Evolutionary conservation across 2,329 filamentous ascomycete species (phyloP).

Genomic region (Seiridium unicorne): DNA sequence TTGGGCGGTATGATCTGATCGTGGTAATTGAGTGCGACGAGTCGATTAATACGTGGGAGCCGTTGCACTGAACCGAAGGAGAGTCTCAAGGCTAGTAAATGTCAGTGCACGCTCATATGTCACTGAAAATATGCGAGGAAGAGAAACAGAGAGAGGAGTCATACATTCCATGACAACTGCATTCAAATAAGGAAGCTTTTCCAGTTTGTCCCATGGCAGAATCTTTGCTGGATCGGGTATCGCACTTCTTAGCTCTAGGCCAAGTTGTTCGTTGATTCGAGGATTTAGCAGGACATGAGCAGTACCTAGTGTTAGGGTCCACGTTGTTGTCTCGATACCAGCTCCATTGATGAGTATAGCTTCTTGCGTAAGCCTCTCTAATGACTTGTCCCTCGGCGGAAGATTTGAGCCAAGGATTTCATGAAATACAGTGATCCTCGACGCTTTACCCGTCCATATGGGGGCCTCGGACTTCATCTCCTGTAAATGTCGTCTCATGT

Average conservation of each 20-base stretch:
- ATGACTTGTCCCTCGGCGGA: not conserved
- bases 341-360: not conserved
- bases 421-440: not conserved
- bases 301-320: not conserved
- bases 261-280: not conserved
- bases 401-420: not conserved
- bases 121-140: slow-evolving; percentile 28
- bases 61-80: slow-evolving; percentile 11
- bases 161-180: slow-evolving; percentile 42
- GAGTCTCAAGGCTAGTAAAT: slow-evolving; percentile 11
- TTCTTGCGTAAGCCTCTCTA: not conserved
- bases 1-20: slow-evolving; percentile 14
- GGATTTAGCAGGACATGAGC: not conserved
- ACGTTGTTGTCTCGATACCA: not conserved
- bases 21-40: slow-evolving; percentile 9
- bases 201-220: slow-evolving; percentile 16
- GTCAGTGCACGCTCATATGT: slow-evolving; percentile 3
- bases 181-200: slow-evolving; percentile 36
- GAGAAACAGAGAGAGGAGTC: slow-evolving; percentile 24
- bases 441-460: not conserved
- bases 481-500: not conserved
- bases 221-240: slow-evolving; percentile 14
- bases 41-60: slow-evolving; percentile 14
- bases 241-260: slow-evolving; percentile 10
- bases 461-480: not conserved